These are phyloP conservation scores for Fusarium graminum DNA, from an alignment of 2,329 filamentous ascomycete genomes.

Conservation along the genomic window DNA sequence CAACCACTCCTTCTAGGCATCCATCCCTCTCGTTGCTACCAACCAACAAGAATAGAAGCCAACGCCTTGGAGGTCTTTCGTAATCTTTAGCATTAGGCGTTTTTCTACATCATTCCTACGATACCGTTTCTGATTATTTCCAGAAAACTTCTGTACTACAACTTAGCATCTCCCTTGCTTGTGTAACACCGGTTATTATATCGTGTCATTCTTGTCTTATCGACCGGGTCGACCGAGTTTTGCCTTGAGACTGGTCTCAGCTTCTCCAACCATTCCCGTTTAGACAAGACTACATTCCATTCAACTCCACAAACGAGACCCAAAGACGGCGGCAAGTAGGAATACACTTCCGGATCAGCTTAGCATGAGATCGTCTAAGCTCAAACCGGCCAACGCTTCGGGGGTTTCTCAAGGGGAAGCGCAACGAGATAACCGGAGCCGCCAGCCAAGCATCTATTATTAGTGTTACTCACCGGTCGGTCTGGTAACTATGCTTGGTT, in stretches of 20 bases:
- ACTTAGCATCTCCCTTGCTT: neutral
- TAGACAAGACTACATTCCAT: neutral
- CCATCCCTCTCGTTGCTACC: neutral
- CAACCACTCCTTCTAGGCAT: neutral
- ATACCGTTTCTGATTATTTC: neutral
- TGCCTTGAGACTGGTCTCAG: constrained; percentile 1
- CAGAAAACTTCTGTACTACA: neutral
- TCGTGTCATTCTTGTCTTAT: neutral
- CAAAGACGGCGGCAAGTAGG: neutral
- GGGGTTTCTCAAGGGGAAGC: neutral
- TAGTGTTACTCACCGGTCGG: neutral
- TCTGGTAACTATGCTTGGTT: neutral
- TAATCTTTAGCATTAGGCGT: neutral
- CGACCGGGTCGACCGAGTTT: constrained; percentile 5
- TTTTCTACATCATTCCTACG: neutral
- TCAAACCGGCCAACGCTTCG: neutral
- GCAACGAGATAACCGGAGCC: constrained; percentile 1
- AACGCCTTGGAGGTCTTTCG: neutral
- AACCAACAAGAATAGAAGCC: neutral
- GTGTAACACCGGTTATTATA: no score
- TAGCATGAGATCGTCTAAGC: neutral
- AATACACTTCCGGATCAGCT: neutral
- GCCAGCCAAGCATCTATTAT: neutral
- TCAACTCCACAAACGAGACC: neutral
- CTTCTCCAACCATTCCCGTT: constrained; percentile 9